phyloP scores from a whole-genome alignment of 2,329 filamentous ascomycete species.

The Fusarium udum region DNA sequence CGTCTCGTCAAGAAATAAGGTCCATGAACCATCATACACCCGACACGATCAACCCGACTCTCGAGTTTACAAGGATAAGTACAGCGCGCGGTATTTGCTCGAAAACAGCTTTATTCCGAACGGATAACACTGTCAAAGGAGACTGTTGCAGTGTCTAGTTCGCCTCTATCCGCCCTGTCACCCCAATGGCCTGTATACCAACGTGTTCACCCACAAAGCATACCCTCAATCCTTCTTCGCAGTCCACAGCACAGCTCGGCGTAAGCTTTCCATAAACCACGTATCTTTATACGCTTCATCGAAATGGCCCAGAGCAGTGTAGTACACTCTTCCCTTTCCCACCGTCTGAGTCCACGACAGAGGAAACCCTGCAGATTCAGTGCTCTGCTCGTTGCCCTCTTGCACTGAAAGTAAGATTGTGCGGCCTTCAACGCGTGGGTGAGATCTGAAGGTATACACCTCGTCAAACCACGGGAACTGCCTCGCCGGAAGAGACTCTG shows the following conservation, averaged over 20 bases:
- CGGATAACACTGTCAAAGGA: rapidly evolving
- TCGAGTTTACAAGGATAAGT: rapidly evolving
- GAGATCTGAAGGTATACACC: constrained; percentile 18
- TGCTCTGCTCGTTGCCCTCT: rapidly evolving
- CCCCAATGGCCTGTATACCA: too few species aligned
- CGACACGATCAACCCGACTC: too few species aligned
- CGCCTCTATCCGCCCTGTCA: too few species aligned
- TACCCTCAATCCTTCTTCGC: background rate
- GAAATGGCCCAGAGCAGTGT: constrained; percentile 30
- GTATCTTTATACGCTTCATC: constrained; percentile 6
- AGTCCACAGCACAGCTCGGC: constrained; percentile 11
- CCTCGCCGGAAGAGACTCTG: rapidly evolving
- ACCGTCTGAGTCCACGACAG: constrained; percentile 14
- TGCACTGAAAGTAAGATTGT: background rate
- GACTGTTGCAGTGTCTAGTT: background rate
- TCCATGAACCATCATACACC: too few species aligned
- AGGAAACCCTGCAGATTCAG: background rate
- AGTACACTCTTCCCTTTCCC: constrained; percentile 14
- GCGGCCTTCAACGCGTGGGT: background rate
- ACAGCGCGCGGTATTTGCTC: background rate
- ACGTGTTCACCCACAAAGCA: background rate
- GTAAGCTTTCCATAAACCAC: constrained; percentile 20
- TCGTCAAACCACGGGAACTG: constrained; percentile 22
- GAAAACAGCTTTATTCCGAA: background rate
- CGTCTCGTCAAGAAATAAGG: too few species aligned